Evolutionary conservation across 208 protist genomes (phyloP).

Genomic region (Crithidia acanthocephali): DNA sequence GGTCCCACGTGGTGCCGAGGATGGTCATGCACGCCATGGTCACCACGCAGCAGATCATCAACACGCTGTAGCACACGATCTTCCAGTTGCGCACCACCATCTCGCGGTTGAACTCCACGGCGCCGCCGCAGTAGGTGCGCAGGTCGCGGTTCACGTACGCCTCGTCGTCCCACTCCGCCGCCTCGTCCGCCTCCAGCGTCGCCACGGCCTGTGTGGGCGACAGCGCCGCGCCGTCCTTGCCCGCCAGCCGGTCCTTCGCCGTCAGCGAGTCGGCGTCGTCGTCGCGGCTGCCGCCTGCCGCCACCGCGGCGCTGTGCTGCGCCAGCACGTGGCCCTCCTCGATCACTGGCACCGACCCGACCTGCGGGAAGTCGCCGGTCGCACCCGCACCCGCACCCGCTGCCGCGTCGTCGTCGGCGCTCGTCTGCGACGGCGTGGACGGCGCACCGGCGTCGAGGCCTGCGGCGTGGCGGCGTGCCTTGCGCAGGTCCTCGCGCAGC

Average conservation of each 20-base stretch:
- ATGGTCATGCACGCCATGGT: constrained; percentile 45
- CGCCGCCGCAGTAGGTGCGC: constrained; percentile 25
- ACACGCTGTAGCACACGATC: constrained; percentile 40
- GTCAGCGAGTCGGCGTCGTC: constrained; percentile 2
- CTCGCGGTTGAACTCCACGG: constrained; percentile 51
- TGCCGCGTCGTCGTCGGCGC: constrained; percentile 3
- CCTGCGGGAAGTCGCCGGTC: not conserved
- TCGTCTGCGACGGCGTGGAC: not conserved
- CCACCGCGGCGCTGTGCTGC: not conserved
- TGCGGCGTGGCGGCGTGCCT: not conserved
- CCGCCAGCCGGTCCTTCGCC: too few species aligned
- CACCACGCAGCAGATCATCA: constrained; percentile 45
- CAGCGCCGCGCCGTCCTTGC: not conserved
- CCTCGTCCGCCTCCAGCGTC: not conserved
- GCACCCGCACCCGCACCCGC: not conserved
- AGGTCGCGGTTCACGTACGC: constrained; percentile 22
- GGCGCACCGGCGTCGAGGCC: not conserved
- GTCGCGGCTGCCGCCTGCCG: not conserved
- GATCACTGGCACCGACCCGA: not conserved
- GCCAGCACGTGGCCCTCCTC: not conserved
- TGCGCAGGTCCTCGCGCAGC: constrained; percentile 13
- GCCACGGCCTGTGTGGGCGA: not conserved
- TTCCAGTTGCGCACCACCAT: constrained; percentile 39
- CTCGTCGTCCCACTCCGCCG: constrained; percentile 4
- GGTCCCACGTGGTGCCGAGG: constrained; percentile 25